A percentile compares a stretch with the other conserved stretches of the same genome.
Evolutionary conservation across 768 basidiomycete species (phyloP).

Genomic region (Neoboletus subvelutipes): DNA sequence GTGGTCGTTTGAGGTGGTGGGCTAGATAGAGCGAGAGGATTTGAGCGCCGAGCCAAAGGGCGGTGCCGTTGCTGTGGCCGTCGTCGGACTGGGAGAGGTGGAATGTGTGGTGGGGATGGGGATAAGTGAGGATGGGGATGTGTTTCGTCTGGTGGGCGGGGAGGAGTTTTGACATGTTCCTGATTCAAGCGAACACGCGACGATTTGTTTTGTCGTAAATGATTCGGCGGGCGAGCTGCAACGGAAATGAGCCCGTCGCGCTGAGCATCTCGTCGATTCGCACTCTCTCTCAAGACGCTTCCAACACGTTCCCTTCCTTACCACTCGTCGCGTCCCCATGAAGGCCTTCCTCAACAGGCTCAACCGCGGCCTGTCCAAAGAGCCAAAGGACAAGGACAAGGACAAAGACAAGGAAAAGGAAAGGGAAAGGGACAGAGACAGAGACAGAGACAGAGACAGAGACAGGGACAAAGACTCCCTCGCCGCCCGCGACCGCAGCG

Average conservation of each 20-base stretch:
- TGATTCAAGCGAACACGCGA: neutral
- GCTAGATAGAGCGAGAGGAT: constrained; percentile 64
- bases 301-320: neutral
- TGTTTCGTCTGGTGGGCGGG: constrained; percentile 72
- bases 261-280: constrained; percentile 11
- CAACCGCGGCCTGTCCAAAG: constrained; percentile 57
- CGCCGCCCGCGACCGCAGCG: constrained; percentile 31
- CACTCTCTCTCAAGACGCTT: neutral
- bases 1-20: constrained; percentile 32
- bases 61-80: constrained; percentile 72
- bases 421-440: constrained; percentile 31
- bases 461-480: constrained; percentile 32
- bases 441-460: constrained; percentile 28
- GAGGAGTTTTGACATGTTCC: constrained; percentile 10
- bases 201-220: neutral
- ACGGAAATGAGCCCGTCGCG: constrained; percentile 25
- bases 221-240: neutral
- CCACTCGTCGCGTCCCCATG: constrained; percentile 43
- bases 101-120: constrained; percentile 43
- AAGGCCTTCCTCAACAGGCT: constrained; percentile 82
- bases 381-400: constrained; percentile 59
- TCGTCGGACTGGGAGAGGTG: constrained; percentile 56
- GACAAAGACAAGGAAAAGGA: constrained; percentile 43
- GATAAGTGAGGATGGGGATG: constrained; percentile 44
- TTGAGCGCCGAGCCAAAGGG: constrained; percentile 84